Evolutionary conservation across 2,329 filamentous ascomycete species (phyloP).

Genomic region (Hysterium pulicare): DNA sequence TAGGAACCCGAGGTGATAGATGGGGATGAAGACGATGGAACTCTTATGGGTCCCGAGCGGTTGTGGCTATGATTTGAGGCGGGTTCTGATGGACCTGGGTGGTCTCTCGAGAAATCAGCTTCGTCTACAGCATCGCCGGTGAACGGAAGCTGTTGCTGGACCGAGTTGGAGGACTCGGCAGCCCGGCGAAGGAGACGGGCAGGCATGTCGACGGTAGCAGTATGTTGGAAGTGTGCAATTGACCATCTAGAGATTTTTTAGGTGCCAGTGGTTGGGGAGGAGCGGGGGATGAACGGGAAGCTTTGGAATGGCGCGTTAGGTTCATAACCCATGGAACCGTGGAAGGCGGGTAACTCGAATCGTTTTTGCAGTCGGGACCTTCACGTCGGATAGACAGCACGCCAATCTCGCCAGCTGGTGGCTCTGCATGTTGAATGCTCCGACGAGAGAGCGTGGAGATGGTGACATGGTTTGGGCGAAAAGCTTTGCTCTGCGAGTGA

Average conservation of each 20-base stretch:
- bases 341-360: too few relatives aligned
- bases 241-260: background rate
- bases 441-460: too few relatives aligned
- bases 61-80: background rate
- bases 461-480: too few relatives aligned
- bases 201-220: background rate
- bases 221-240: background rate
- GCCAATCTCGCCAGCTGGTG: too few relatives aligned
- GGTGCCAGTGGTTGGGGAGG: background rate
- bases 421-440: too few relatives aligned
- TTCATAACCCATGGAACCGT: too few relatives aligned
- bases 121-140: conserved; percentile 8
- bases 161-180: background rate
- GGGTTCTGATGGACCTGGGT: conserved; percentile 64
- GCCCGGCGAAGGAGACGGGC: background rate
- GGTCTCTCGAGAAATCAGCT: conserved; percentile 49
- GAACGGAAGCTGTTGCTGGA: conserved; percentile 7
- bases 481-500: too few relatives aligned
- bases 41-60: background rate
- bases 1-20: background rate
- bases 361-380: too few relatives aligned
- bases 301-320: too few relatives aligned
- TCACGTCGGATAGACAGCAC: too few relatives aligned
- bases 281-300: too few relatives aligned
- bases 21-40: background rate